Evolutionary conservation across 495 filamentous ascomycete genomes (phyloP), one percentile per base, ranked within the genome.

Genomic region (Penicillium paradoxum): DNA sequence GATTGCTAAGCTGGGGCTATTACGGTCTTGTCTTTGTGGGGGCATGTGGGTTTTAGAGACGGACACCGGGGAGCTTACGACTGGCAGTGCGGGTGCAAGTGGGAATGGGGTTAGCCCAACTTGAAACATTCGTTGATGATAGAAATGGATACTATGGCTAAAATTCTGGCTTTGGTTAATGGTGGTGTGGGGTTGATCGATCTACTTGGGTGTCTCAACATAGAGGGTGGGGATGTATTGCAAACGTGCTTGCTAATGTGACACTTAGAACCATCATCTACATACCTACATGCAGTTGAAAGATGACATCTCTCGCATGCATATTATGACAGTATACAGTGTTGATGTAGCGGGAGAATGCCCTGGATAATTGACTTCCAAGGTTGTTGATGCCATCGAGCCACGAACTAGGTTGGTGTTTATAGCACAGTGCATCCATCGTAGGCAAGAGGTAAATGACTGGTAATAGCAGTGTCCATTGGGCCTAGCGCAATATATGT

Each of bases 1-100:
- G 71, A 63, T 72, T 47, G 62, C 60, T 29, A 73, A 72, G 49
- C 47, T 75, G 65, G 69, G 65, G 32, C 40, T 74, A 51, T 42
- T 77, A 49, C 54, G 74, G 19, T 60, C 58, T 52, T 77, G 74
- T 70, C 65, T 74, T 45, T 77, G 74, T 57, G 69, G 71, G 24
- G 74, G 72, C 13, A 68, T 70, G 65, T 77, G 72, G 73, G 61
- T 67, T 37, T 38, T 72, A 53, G 71, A 72, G 56, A 44, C 49
- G 17, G 68, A 65, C 45, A 8, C 38, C 49, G 32, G 41, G 43
- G 59, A 55, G 18, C 9, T 46, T 56, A 36, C 27, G 21, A 14
- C 15, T 38, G 37, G 25, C 8, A 37, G 38, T 45, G 53, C 18
- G 10, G 32, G 6, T 34, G 49, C 37, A 10, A 24, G 6, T 36